Conservation (phyloP, 257 asterid species). For the Craterostigma plantagineum region DNA sequence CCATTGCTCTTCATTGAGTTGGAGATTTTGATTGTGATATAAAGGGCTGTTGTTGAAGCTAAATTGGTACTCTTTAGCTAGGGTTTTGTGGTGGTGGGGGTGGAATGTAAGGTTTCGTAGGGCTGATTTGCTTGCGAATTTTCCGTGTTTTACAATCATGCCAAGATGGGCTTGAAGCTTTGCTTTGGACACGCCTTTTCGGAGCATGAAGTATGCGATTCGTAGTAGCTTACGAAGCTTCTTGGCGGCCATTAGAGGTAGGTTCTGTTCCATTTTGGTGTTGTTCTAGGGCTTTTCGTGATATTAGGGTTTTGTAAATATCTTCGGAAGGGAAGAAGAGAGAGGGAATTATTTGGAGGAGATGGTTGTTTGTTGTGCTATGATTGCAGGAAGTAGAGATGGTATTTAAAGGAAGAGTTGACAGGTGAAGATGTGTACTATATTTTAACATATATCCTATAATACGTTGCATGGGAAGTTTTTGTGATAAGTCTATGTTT, state of each 20-base stretch:
- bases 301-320: neutral
- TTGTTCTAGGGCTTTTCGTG: neutral
- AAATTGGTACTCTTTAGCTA: constrained; percentile 18
- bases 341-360: too few species aligned
- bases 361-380: too few species aligned
- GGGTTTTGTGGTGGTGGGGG: constrained; percentile 7
- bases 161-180: neutral
- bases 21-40: constrained; percentile 9
- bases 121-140: neutral
- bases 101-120: neutral
- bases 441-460: too few species aligned
- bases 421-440: too few species aligned
- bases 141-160: neutral
- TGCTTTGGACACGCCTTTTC: neutral
- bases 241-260: constrained; percentile 2
- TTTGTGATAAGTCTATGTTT: too few species aligned
- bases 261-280: constrained; percentile 1
- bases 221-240: neutral
- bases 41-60: constrained; percentile 22
- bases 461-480: too few species aligned
- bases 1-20: constrained; percentile 15
- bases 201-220: neutral
- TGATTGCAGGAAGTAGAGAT: too few species aligned
- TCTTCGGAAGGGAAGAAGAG: neutral
- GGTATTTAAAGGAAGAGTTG: too few species aligned